Conservation (phyloP, 495 filamentous ascomycete species). For the Talaromyces adpressus region DNA sequence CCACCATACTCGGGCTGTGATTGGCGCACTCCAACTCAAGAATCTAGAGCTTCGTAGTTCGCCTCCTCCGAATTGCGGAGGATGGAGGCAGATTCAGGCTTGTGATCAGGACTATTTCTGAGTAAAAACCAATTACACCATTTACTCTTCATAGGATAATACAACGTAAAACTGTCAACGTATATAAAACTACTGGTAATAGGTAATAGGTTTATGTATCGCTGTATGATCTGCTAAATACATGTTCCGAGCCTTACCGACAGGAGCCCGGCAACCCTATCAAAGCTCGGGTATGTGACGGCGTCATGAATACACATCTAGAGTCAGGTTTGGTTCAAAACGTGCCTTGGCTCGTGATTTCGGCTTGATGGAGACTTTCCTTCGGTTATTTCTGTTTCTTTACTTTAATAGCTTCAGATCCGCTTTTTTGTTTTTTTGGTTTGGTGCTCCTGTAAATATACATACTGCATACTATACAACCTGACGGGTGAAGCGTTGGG, state of each 20-base stretch:
- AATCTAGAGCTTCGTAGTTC: neutral
- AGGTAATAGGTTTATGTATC: no score
- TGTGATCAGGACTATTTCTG: neutral
- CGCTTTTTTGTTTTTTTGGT: neutral
- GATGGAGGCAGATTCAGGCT: neutral
- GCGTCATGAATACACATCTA: neutral
- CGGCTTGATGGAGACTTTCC: slow-evolving; percentile 2
- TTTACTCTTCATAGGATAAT: neutral
- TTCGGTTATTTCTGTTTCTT: neutral
- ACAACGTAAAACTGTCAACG: neutral
- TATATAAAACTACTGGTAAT: no score
- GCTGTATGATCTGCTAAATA: neutral
- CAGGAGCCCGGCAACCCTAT: neutral
- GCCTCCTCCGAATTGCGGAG: neutral
- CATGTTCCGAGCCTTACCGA: slow-evolving; percentile 3
- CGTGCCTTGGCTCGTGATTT: slow-evolving; percentile 3
- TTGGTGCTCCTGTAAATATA: neutral
- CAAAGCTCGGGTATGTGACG: slow-evolving; percentile 4
- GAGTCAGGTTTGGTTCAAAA: neutral
- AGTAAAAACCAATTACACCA: neutral
- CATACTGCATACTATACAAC: neutral
- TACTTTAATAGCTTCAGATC: slow-evolving; percentile 4
- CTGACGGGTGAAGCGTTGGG: neutral
- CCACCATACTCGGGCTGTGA: neutral
- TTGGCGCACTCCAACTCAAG: neutral